phyloP scores from a whole-genome alignment of 345 rosid genomes.

The Eucalyptus fibrosa region DNA sequence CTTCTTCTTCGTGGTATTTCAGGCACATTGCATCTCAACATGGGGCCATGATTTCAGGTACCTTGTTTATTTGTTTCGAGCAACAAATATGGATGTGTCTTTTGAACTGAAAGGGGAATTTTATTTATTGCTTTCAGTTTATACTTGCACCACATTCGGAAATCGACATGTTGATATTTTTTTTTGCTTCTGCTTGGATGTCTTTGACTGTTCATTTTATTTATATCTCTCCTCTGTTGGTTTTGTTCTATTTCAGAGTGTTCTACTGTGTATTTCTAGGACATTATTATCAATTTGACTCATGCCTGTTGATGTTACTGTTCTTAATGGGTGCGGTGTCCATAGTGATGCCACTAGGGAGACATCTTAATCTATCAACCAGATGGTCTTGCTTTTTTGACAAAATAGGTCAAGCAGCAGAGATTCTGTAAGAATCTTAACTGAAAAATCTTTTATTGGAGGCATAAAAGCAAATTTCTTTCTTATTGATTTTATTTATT shows the following conservation, averaged over 20 bases:
- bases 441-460: background rate
- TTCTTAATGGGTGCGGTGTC: background rate
- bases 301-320: background rate
- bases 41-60: conserved; percentile 99
- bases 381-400: background rate
- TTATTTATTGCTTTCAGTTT: background rate
- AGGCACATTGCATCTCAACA: conserved; percentile 96
- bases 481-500: background rate
- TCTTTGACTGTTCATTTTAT: background rate
- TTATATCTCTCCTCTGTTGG: background rate
- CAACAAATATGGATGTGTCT: background rate
- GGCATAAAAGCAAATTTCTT: background rate
- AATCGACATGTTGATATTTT: background rate
- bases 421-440: background rate
- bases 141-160: background rate
- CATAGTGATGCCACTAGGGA: background rate
- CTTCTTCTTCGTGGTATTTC: conserved; percentile 10
- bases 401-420: background rate
- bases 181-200: background rate
- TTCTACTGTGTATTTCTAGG: background rate
- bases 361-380: background rate
- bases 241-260: background rate
- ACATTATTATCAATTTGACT: background rate
- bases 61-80: background rate
- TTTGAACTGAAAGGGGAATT: background rate